Conservation (phyloP, 441 rosid genomes). For the Macaranga tanarius region DNA sequence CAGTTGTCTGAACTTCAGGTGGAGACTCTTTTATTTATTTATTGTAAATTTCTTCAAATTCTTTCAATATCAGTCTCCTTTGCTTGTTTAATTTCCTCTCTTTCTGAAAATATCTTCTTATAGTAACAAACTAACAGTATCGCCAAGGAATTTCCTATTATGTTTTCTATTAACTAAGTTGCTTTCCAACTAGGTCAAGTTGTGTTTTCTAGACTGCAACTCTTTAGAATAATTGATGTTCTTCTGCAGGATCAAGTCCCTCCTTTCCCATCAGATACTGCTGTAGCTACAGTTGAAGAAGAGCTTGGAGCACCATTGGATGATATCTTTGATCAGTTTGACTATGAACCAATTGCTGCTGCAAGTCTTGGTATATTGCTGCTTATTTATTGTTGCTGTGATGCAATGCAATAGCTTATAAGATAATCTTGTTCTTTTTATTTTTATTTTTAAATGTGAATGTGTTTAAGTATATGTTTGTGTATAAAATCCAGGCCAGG, state of each 20-base stretch:
- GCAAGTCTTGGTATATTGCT: slow-evolving; percentile 84
- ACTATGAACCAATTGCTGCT: slow-evolving; percentile 93
- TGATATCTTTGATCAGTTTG: slow-evolving; percentile 72
- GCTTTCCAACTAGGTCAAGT: background rate
- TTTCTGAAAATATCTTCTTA: too few species aligned
- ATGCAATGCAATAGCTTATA: slow-evolving; percentile 9
- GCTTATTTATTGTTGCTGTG: slow-evolving; percentile 10
- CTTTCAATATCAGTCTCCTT: background rate
- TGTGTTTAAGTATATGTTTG: background rate
- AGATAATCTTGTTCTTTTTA: background rate
- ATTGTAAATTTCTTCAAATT: background rate
- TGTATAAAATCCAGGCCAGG: slow-evolving; percentile 61
- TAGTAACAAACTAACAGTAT: too few species aligned
- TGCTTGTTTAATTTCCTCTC: background rate
- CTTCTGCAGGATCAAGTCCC: slow-evolving; percentile 95
- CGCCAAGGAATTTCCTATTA: background rate
- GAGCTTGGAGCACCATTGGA: slow-evolving; percentile 85
- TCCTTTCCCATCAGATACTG: slow-evolving; percentile 91
- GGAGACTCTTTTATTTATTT: slow-evolving; percentile 19
- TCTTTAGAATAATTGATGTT: slow-evolving; percentile 20
- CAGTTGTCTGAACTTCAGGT: slow-evolving; percentile 98
- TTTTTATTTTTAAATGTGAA: background rate
- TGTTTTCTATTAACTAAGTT: background rate
- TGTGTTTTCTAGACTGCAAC: slow-evolving; percentile 9
- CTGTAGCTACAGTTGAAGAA: slow-evolving; percentile 77